phyloP scores from a whole-genome alignment of 257 asterid species.

The Solanum habrochaites region DNA sequence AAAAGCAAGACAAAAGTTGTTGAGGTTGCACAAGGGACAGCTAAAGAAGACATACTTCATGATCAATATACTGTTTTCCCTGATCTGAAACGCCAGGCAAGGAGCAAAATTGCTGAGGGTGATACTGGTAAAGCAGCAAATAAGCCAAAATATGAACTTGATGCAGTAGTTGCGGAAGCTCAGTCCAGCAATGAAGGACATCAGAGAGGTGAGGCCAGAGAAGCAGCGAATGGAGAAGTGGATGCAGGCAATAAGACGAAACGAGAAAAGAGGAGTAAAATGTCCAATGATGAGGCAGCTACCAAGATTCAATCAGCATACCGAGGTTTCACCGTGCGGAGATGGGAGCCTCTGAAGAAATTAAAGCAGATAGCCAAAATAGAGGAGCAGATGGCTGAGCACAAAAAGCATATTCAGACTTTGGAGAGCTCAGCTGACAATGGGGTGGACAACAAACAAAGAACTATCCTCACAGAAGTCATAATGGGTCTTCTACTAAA shows the following conservation, averaged over 20 bases:
- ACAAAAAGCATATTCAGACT: conserved; percentile 24
- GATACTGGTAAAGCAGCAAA: not conserved
- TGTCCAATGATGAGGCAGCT: conserved; percentile 57
- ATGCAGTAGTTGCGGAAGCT: not conserved
- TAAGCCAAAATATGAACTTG: not conserved
- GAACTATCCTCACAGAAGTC: conserved; percentile 26
- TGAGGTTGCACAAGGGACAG: conserved; percentile 24
- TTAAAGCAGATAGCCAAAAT: conserved; percentile 44
- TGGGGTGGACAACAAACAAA: conserved; percentile 19
- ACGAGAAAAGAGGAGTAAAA: not conserved
- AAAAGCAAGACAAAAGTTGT: conserved; percentile 14
- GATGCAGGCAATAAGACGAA: not conserved
- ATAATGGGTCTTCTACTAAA: conserved; percentile 56
- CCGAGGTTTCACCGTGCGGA: conserved; percentile 55
- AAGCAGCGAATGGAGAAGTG: conserved; percentile 2
- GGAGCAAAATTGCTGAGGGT: not conserved
- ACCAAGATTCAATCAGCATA: conserved; percentile 50
- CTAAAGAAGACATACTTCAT: not conserved
- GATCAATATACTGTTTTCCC: not conserved
- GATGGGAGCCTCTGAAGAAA: conserved; percentile 56
- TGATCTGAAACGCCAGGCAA: not conserved
- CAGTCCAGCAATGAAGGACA: conserved; percentile 9
- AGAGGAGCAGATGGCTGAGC: conserved; percentile 24
- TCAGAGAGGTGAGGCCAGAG: conserved; percentile 2
- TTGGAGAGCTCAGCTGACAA: conserved; percentile 28